A percentile compares a stretch with the other conserved stretches of the same genome.
These are phyloP conservation scores for Rubroshorea leprosula DNA, from an alignment of 345 rosid genomes.

Conservation along the genomic window DNA sequence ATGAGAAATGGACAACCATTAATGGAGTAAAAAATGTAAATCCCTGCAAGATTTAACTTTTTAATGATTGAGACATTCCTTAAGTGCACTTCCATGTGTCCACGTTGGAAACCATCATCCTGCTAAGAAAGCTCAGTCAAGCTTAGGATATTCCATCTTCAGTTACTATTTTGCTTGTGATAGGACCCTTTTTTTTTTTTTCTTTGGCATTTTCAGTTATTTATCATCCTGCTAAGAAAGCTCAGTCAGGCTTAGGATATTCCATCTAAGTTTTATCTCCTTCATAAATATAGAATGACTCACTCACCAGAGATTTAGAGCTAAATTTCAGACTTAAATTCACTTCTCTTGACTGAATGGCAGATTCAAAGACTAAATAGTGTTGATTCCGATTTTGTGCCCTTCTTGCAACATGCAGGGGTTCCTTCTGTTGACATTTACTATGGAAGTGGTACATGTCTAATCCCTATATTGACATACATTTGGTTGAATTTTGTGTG, in stretches of 20 bases:
- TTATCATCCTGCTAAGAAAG: no score
- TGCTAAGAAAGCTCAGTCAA: neutral
- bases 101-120: neutral
- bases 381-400: constrained; percentile 86
- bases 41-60: neutral
- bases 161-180: no score
- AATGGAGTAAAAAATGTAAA: constrained; percentile 40
- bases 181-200: neutral
- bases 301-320: no score
- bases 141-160: no score
- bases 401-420: constrained; percentile 95
- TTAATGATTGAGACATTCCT: neutral
- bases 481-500: neutral
- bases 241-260: no score
- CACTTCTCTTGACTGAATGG: constrained; percentile 16
- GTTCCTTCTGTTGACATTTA: constrained; percentile 83
- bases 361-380: constrained; percentile 85
- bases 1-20: constrained; percentile 52
- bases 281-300: no score
- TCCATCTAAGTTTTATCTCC: no score
- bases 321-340: neutral
- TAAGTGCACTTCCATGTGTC: neutral
- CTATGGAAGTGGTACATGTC: constrained; percentile 71
- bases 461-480: neutral
- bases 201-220: neutral